Percentiles rank a stretch among this genome's conserved stretches.
Evolutionary conservation across 257 asterid species (phyloP).

Genomic region (Penstemon newberryi): DNA sequence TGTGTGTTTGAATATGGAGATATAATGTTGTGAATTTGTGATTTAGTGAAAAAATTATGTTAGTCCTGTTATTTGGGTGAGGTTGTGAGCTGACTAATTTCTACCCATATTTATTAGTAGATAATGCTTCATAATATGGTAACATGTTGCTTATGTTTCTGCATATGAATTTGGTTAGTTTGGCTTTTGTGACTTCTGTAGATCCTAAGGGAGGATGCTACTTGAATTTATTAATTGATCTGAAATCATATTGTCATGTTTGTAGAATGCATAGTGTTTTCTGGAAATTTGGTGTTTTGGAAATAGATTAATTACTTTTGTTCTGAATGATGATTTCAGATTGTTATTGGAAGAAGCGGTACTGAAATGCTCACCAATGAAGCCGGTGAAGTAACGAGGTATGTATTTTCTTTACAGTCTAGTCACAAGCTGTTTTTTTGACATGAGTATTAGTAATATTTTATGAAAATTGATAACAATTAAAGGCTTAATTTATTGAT

Average conservation of each 20-base stretch:
- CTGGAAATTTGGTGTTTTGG: neutral
- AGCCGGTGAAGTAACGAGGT: conserved; percentile 99
- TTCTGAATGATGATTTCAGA: conserved; percentile 48
- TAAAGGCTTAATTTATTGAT: neutral
- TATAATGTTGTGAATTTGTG: neutral
- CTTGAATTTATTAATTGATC: neutral
- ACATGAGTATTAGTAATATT: neutral
- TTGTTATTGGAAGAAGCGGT: conserved; percentile 92
- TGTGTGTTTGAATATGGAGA: neutral
- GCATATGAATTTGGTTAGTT: neutral
- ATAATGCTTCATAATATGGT: neutral
- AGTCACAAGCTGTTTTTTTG: conserved; percentile 9
- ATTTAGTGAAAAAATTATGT: neutral
- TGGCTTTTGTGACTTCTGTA: neutral
- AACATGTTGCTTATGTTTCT: too few relatives aligned
- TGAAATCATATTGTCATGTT: neutral
- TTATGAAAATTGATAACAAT: neutral
- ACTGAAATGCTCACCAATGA: conserved; percentile 95
- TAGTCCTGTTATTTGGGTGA: neutral
- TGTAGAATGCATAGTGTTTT: conserved; percentile 10
- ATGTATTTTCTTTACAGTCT: neutral
- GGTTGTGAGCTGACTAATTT: conserved; percentile 10
- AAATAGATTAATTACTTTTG: neutral
- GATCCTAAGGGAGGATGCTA: neutral
- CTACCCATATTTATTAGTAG: neutral